Conservation (phyloP, 1,284 basidiomycete species). For the Austroboletus novae-zelandiae region DNA sequence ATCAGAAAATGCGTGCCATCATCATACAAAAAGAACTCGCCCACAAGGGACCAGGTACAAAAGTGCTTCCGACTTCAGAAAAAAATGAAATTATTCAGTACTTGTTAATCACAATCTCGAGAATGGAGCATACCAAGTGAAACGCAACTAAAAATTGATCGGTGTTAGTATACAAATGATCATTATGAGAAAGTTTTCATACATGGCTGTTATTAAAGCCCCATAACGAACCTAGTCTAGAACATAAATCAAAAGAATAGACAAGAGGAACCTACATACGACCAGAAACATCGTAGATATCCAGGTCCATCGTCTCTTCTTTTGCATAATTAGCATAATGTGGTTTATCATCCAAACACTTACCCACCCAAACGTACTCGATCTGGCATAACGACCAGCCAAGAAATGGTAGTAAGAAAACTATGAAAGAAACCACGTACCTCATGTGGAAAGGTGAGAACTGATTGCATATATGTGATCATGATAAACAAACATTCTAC, state of each 20-base stretch:
- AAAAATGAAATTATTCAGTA: neutral
- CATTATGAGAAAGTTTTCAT: neutral
- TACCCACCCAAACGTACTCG: slow-evolving; percentile 8
- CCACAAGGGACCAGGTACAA: slow-evolving; percentile 7
- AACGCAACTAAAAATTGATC: neutral
- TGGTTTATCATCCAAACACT: fast-evolving
- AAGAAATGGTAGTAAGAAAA: neutral
- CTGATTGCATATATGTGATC: neutral
- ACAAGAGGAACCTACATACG: neutral
- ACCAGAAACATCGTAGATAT: slow-evolving; percentile 6
- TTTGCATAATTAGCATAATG: neutral
- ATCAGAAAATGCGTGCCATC: neutral
- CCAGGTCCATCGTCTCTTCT: slow-evolving; percentile 7
- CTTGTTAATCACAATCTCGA: neutral
- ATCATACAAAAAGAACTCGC: neutral
- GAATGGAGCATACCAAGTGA: neutral
- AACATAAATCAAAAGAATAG: neutral
- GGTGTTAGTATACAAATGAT: neutral
- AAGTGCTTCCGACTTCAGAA: slow-evolving; percentile 1
- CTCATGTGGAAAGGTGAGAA: slow-evolving; percentile 5
- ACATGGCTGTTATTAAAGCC: slow-evolving; percentile 4
- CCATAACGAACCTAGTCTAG: slow-evolving; percentile 7
- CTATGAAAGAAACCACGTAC: neutral
- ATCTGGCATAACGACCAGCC: neutral
- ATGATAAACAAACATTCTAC: neutral